Evolutionary conservation across 495 filamentous ascomycete species (phyloP), one percentile per base, ranked within the genome.

Genomic region (Staphylotrichum longicolle): DNA sequence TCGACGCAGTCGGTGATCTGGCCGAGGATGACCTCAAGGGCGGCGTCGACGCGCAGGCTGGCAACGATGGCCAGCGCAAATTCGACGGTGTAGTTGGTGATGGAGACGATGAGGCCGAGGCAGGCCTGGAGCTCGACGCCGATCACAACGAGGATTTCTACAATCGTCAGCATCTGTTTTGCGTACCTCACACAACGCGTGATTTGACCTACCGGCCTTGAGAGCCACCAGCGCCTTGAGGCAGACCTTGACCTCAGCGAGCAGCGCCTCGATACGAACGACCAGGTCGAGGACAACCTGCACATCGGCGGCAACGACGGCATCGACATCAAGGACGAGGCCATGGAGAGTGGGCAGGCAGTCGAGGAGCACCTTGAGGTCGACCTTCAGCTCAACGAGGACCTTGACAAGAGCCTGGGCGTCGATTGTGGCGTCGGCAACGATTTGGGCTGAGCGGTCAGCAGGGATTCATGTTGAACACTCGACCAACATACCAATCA

Each of bases 51-150:
- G 14, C 15, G 34, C 35, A 68, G 45, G 72, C 63, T 2, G 76
- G 77, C 45, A 70, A 77, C 55, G 52, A 63, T 12, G 35, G 30
- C 14, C 5, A 58, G 55, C n/a, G 32, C 56, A 20, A 60, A 10
- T 1, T 54, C 39, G 50, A 48, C 34, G 27, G 59, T 8, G 35
- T 56, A 42, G 34, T 1, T 11, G 48, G 27, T 9, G 56, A 63
- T 40, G 55, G 14, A 2, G 15, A 37, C 27, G 44, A 63, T 34
- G 35, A 59, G 44, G 44, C 20, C 35, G 27, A 63, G 56, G 46
- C 52, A 37, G 27, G 20, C 30, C 30, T 51, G 35, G 40, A 63
- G 54, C 46, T 57, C 49, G 35, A 11, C 49, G 7, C 44, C 51
- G 45, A 64, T 39, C 10, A 39, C 49, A 30, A 15, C 40, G 42